Evolutionary conservation across 2,329 filamentous ascomycete genomes (phyloP).

Genomic region (Fusarium chaquense): DNA sequence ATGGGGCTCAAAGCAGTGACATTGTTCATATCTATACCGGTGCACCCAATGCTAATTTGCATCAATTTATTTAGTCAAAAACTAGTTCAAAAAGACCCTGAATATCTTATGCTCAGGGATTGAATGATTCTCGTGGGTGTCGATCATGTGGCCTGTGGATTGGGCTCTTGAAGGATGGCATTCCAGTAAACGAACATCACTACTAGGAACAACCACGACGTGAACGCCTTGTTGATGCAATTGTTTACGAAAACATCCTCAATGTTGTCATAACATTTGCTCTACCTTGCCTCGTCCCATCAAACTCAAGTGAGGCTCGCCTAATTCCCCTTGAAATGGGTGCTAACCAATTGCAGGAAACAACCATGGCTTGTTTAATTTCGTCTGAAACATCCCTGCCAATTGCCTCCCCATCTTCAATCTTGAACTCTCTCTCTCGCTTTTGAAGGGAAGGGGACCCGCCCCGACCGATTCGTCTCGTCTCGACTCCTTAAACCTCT

Average conservation of each 20-base stretch:
- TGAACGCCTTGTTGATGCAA: background rate
- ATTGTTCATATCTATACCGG: background rate
- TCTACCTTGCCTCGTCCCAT: background rate
- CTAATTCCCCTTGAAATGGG: conserved; percentile 25
- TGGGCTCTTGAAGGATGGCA: background rate
- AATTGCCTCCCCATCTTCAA: background rate
- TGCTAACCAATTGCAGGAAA: conserved; percentile 19
- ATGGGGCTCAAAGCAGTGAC: background rate
- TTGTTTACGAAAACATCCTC: background rate
- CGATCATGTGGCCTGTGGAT: background rate
- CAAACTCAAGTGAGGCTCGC: conserved; percentile 13
- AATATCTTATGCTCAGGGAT: background rate
- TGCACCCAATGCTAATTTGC: background rate
- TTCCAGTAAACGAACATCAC: background rate
- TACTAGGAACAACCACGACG: background rate
- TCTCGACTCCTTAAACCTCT: conserved; percentile 9
- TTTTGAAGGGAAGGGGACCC: background rate
- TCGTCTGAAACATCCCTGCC: conserved; percentile 30
- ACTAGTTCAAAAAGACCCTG: background rate
- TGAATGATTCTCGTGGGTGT: background rate
- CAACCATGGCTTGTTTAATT: conserved; percentile 13
- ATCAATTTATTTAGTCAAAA: background rate
- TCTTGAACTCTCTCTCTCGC: background rate
- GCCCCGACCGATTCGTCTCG: conserved; percentile 5
- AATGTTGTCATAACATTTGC: background rate